Percentiles rank a stretch among this genome's conserved stretches.
These are phyloP conservation scores for Botrytis pseudocinerea DNA, from an alignment of 2,329 filamentous ascomycete genomes.

Conservation along the genomic window DNA sequence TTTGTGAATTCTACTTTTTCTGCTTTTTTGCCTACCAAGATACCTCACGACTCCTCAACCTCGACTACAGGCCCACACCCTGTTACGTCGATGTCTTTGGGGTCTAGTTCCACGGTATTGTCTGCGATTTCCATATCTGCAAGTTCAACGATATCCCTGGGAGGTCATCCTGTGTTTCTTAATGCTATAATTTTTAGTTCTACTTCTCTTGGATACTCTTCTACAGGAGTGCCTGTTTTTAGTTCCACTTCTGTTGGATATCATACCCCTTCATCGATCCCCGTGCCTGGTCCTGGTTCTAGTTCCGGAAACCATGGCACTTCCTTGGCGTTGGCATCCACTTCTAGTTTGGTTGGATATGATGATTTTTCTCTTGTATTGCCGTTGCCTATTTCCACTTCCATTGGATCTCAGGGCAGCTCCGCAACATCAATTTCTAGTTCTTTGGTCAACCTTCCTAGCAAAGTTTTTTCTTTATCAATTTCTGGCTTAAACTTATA, in stretches of 20 bases:
- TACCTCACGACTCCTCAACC: conserved; percentile 22
- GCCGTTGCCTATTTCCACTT: conserved; percentile 3
- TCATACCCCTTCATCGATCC: neutral
- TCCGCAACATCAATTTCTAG: conserved; percentile 13
- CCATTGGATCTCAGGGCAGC: conserved; percentile 10
- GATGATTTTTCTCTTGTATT: neutral
- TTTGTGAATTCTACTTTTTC: conserved; percentile 20
- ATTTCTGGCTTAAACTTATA: conserved; percentile 25
- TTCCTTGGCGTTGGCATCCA: conserved; percentile 10
- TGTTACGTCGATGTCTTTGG: neutral
- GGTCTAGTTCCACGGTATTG: conserved; percentile 5
- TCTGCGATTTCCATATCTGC: conserved; percentile 14
- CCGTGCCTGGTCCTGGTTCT: conserved; percentile 2
- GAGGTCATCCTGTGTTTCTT: conserved; percentile 1
- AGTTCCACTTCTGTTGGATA: conserved; percentile 19
- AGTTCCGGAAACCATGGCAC: neutral
- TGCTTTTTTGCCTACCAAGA: conserved; percentile 6
- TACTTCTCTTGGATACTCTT: conserved; percentile 22
- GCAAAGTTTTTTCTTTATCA: conserved; percentile 13
- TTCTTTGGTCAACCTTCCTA: conserved; percentile 17
- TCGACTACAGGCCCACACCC: conserved; percentile 1
- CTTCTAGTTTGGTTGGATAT: conserved; percentile 13
- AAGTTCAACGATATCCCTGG: conserved; percentile 20
- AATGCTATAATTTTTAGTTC: conserved; percentile 21
- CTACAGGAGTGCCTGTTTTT: conserved; percentile 2